These are phyloP conservation scores for Backusella morwellensis DNA, from an alignment of 192 early-diverging fungal species.

Conservation along the genomic window DNA sequence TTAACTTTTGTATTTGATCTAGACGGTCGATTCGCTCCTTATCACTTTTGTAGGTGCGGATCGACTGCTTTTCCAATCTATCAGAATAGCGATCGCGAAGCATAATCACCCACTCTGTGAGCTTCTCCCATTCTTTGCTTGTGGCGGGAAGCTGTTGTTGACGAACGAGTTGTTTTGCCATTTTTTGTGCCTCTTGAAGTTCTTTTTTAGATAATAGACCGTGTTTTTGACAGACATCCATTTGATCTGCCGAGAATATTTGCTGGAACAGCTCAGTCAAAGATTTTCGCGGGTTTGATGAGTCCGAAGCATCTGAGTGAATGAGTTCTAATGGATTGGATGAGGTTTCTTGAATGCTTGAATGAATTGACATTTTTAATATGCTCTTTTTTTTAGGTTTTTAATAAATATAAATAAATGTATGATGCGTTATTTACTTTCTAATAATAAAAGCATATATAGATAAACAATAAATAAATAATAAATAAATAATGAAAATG, in stretches of 20 bases:
- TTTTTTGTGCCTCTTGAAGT: conserved; percentile 6
- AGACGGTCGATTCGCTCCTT: neutral
- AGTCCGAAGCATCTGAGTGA: neutral
- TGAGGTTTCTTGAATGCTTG: neutral
- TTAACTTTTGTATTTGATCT: conserved; percentile 1
- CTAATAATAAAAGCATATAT: neutral
- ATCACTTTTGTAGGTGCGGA: neutral
- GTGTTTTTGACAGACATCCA: neutral
- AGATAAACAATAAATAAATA: neutral
- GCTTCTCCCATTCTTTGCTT: neutral
- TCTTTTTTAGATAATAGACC: conserved; percentile 11
- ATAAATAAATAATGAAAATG: neutral
- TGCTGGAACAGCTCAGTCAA: conserved; percentile 2
- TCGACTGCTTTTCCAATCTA: neutral
- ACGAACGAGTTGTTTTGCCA: neutral
- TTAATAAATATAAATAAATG: neutral
- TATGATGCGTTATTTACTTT: too few relatives aligned
- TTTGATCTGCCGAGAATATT: conserved; percentile 13
- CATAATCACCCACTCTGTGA: conserved; percentile 9
- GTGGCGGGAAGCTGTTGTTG: neutral
- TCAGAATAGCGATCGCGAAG: conserved; percentile 10
- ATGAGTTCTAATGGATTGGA: neutral
- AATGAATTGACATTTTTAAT: neutral
- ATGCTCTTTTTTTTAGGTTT: neutral
- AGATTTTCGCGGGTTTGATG: neutral